Evolutionary conservation across 208 protist genomes (phyloP), one percentile per base, ranked within the genome.

Genomic region (Crithidia thermophila): DNA sequence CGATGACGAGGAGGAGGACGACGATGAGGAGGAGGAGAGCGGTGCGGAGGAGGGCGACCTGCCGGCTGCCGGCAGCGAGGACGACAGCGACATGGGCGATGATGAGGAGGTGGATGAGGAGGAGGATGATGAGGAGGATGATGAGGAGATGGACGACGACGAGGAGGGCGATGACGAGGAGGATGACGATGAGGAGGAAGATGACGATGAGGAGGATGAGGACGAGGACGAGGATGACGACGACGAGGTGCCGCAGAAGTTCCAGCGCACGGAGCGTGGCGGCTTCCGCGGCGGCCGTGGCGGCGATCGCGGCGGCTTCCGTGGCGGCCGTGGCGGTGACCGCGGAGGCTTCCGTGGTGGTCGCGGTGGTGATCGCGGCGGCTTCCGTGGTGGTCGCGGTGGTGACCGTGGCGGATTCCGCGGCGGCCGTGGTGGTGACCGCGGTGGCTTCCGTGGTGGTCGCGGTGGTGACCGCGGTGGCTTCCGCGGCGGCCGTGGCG

Each of bases 201-300:
- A 91, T 13, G 85, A 88, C 18, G 75, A 77, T 0, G 75, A 79
- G 13, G 81, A 85, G 25, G 81, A 85, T 25, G 81, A 88, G 25
- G 84, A 87, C 20, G 84, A 91, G 14, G 82, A 87, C 14, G 81
- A 85, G 14, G 78, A 83, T 9, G 72, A 77, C 28, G 81, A 89
- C 4, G 83, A 87, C 65, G 83, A 81, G 43, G 61, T 68, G 30
- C 84, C 86, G 6, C 57, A 55, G 14, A 94, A 94, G 78, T 78
- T 92, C 53, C 86, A 87, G 68, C 85, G 86, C 47, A 79, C 69
- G 28, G 88, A 94, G 70, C 65, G 73, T 25, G 78, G 73, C 11
- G 81, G 69, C 27, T 72, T 61, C 67, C 72, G 79, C 43, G 76
- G 80, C 14, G 79, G 75, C 8, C 75, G 75, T 34, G 74, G 82